phyloP scores from a whole-genome alignment of 169 alveolate genomes.

The Babesia bigemina region DNA sequence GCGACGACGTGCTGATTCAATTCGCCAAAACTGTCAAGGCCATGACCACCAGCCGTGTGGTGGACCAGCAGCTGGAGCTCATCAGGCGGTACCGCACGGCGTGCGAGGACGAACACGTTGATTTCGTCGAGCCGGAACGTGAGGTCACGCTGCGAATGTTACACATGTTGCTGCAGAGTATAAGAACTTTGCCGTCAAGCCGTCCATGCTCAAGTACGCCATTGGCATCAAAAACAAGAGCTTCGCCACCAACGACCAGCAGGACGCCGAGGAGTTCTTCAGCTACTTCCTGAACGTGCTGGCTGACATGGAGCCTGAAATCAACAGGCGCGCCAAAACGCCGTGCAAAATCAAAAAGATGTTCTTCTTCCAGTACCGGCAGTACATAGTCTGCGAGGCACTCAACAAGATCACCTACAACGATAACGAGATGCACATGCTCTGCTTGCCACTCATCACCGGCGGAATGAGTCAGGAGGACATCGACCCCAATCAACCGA shows the following conservation, averaged over 20 bases:
- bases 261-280: constrained; percentile 67
- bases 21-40: constrained; percentile 50
- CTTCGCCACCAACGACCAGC: constrained; percentile 50
- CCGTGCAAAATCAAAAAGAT: constrained; percentile 1
- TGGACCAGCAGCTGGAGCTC: constrained; percentile 19
- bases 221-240: constrained; percentile 24
- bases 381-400: constrained; percentile 33
- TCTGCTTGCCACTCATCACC: constrained; percentile 25
- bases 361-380: constrained; percentile 35
- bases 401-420: constrained; percentile 45
- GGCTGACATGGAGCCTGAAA: constrained; percentile 19
- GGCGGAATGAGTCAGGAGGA: not conserved
- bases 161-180: constrained; percentile 1
- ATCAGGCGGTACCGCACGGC: constrained; percentile 20
- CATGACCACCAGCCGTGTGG: constrained; percentile 16
- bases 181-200: constrained; percentile 34
- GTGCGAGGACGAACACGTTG: constrained; percentile 18
- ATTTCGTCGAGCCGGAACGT: constrained; percentile 50
- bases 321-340: constrained; percentile 20
- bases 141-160: not conserved
- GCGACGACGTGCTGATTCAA: constrained; percentile 50
- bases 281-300: constrained; percentile 25
- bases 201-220: constrained; percentile 51
- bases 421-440: constrained; percentile 49
- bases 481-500: not conserved